Percentiles rank a stretch among this genome's conserved stretches.
Conservation (phyloP, 352 stramenopile species). For the Globisporangium ultimum region DNA sequence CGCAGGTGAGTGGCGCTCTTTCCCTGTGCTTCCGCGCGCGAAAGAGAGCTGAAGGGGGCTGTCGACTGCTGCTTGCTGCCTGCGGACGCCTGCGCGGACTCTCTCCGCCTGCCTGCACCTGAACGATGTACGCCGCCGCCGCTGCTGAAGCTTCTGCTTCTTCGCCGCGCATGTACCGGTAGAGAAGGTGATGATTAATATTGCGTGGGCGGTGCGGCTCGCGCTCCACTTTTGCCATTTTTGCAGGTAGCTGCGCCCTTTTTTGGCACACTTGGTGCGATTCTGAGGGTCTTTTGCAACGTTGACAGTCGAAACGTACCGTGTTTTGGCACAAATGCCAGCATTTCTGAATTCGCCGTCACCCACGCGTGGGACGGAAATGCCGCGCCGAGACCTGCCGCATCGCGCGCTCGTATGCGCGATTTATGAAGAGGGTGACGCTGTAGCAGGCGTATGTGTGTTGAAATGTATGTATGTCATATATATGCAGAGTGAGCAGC, state of each 20-base stretch:
- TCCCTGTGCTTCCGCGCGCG: too few relatives aligned
- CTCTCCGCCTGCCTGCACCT: too few relatives aligned
- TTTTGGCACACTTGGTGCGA: neutral
- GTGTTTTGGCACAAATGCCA: constrained; percentile 14
- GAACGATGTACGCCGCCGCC: constrained; percentile 1
- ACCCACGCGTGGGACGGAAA: neutral
- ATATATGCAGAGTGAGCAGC: too few relatives aligned
- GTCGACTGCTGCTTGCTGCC: constrained; percentile 1
- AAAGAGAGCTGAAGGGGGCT: too few relatives aligned
- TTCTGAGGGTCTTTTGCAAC: neutral
- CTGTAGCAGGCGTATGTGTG: too few relatives aligned
- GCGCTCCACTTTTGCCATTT: too few relatives aligned
- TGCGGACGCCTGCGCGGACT: too few relatives aligned
- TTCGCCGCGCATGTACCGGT: constrained; percentile 11
- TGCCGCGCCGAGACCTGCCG: constrained; percentile 5
- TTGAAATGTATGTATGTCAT: too few relatives aligned
- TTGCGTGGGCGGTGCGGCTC: constrained; percentile 3
- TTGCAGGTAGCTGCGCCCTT: neutral
- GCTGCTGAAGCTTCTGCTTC: constrained; percentile 11
- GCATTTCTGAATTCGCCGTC: constrained; percentile 7
- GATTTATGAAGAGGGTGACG: too few relatives aligned
- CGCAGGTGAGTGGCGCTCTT: too few relatives aligned
- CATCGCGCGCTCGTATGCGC: neutral
- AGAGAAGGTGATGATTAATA: constrained; percentile 9
- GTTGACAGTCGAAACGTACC: constrained; percentile 4